phyloP scores from a whole-genome alignment of 768 basidiomycete genomes.

The Tulasnella sp. region DNA sequence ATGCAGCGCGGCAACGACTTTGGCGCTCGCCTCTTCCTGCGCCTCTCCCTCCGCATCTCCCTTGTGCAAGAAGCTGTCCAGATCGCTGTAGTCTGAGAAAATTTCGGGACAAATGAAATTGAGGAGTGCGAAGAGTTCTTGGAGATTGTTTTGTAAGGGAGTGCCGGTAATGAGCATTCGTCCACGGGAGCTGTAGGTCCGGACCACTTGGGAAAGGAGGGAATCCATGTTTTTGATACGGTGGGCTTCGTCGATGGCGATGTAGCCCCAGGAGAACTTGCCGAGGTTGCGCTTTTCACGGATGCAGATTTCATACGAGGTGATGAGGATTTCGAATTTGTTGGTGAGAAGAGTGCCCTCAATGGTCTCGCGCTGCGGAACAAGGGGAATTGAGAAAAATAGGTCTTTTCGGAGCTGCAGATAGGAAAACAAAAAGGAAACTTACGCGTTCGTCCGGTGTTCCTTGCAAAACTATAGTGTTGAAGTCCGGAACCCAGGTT shows the following conservation, averaged over 20 bases:
- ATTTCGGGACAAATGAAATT: constrained; percentile 98
- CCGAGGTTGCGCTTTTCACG: constrained; percentile 90
- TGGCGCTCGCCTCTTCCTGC: constrained; percentile 80
- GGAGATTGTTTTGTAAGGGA: constrained; percentile 92
- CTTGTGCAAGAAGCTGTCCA: constrained; percentile 92
- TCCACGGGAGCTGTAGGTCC: constrained; percentile 82
- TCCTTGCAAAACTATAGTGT: constrained; percentile 74
- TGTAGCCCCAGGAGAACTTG: constrained; percentile 96
- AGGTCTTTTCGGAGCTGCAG: neutral
- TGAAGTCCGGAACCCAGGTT: constrained; percentile 87
- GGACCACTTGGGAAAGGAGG: constrained; percentile 89
- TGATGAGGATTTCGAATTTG: constrained; percentile 91
- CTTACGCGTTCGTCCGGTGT: constrained; percentile 78
- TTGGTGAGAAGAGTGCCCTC: constrained; percentile 71
- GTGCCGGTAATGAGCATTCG: constrained; percentile 94
- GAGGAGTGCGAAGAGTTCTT: constrained; percentile 85
- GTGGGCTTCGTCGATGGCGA: constrained; percentile 97
- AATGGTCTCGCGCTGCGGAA: neutral
- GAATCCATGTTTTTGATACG: constrained; percentile 99
- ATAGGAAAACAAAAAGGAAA: constrained; percentile 11
- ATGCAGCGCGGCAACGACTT: constrained; percentile 93
- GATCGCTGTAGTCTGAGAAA: constrained; percentile 83
- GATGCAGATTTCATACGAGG: constrained; percentile 94
- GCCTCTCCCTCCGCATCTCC: constrained; percentile 57
- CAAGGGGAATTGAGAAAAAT: neutral